A percentile compares a stretch with the other conserved stretches of the same genome.
Conservation (phyloP, 805 yeast species). For the Candida maesae region DNA sequence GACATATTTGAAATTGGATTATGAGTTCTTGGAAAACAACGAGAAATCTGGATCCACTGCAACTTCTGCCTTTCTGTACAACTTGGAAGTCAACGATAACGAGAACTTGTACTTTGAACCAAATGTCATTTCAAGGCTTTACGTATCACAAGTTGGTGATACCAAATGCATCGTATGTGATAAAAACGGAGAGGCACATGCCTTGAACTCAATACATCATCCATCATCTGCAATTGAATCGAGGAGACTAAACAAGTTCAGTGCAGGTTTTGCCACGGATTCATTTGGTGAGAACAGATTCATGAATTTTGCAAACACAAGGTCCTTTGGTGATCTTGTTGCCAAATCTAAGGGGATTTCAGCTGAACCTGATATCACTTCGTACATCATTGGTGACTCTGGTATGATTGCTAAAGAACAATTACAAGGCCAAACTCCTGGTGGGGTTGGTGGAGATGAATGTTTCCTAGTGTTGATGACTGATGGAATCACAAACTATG, state of each 20-base stretch:
- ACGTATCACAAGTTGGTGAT: constrained; percentile 91
- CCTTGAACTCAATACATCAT: constrained; percentile 79
- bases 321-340: constrained; percentile 85
- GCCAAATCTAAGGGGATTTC: constrained; percentile 83
- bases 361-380: constrained; percentile 86
- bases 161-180: constrained; percentile 86
- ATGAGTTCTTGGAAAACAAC: constrained; percentile 41
- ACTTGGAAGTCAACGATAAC: constrained; percentile 32
- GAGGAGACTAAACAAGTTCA: constrained; percentile 59
- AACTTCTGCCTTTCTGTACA: constrained; percentile 59
- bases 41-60: constrained; percentile 61
- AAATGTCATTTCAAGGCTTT: constrained; percentile 59
- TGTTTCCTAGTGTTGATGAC: constrained; percentile 76
- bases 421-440: constrained; percentile 23
- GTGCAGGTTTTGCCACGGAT: constrained; percentile 68
- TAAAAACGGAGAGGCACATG: constrained; percentile 70
- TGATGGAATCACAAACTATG: constrained; percentile 82
- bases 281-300: constrained; percentile 92
- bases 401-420: constrained; percentile 31
- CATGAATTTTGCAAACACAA: constrained; percentile 78
- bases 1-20: constrained; percentile 64
- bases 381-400: constrained; percentile 63
- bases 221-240: constrained; percentile 81
- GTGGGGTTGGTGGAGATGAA: constrained; percentile 69
- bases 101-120: constrained; percentile 44